These are phyloP conservation scores for Pterocarpus macrocarpus DNA, from an alignment of 306 rosid species.

Conservation along the genomic window DNA sequence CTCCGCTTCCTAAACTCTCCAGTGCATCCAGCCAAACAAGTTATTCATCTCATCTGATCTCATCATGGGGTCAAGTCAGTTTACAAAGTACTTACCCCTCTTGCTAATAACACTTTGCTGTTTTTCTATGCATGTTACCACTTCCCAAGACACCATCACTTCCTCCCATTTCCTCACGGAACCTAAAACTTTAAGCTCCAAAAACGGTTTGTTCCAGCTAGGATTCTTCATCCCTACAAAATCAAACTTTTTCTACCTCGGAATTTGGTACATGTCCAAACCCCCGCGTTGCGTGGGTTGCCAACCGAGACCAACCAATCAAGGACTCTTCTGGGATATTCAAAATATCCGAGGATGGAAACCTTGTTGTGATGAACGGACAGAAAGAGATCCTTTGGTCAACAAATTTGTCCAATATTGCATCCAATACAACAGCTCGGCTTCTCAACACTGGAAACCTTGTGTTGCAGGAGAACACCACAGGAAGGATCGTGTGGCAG, in stretches of 20 bases:
- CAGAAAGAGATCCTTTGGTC: slow-evolving; percentile 45
- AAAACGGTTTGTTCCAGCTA: slow-evolving; percentile 41
- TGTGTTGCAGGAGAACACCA: slow-evolving; percentile 43
- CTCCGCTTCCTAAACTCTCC: too few species aligned
- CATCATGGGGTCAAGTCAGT: too few species aligned
- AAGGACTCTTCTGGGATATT: slow-evolving; percentile 45
- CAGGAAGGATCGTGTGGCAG: slow-evolving; percentile 42
- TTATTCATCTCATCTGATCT: too few species aligned
- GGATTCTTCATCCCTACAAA: slow-evolving; percentile 61
- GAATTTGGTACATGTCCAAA: slow-evolving; percentile 54
- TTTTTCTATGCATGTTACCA: neutral
- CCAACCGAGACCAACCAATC: slow-evolving; percentile 57
- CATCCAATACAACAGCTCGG: neutral
- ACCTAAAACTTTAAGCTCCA: slow-evolving; percentile 27
- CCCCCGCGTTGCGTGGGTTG: slow-evolving; percentile 55
- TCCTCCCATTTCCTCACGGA: slow-evolving; percentile 38
- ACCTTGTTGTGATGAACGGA: slow-evolving; percentile 54
- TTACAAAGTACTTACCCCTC: too few species aligned
- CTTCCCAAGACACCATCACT: slow-evolving; percentile 22
- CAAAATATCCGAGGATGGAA: slow-evolving; percentile 42
- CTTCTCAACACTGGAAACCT: slow-evolving; percentile 54
- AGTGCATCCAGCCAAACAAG: too few species aligned
- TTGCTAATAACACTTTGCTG: neutral
- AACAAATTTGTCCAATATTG: slow-evolving; percentile 31
- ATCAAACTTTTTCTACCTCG: slow-evolving; percentile 48